A percentile compares a stretch with the other conserved stretches of the same genome.
These are phyloP conservation scores for Pouteria campechiana DNA, from an alignment of 179 eudicot species.

Conservation along the genomic window DNA sequence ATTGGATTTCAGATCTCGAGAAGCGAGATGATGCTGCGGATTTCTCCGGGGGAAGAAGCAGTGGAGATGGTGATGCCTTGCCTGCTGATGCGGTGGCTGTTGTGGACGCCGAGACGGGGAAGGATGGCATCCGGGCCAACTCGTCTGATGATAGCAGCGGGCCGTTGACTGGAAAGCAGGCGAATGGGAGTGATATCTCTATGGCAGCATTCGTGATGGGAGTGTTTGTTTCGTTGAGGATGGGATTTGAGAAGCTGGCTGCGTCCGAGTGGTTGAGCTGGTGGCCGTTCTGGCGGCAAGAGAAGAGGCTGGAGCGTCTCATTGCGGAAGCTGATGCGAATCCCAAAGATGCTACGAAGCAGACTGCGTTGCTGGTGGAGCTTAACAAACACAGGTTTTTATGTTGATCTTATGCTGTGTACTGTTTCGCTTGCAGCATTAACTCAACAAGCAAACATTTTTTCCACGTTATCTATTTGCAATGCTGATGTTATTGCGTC, in stretches of 20 bases:
- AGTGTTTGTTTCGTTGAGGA: conserved; percentile 29
- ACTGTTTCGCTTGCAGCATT: no score
- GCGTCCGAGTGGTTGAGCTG: conserved; percentile 58
- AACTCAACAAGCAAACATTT: no score
- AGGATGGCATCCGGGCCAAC: no score
- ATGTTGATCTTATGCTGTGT: no score
- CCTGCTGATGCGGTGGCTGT: background rate
- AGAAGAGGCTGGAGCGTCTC: conserved; percentile 46
- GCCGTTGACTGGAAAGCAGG: no score
- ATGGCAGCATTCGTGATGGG: conserved; percentile 58
- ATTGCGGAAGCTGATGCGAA: conserved; percentile 69
- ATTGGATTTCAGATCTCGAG: conserved; percentile 3
- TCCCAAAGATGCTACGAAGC: conserved; percentile 63
- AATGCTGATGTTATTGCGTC: no score
- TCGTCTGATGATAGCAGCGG: no score
- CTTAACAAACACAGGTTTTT: conserved; percentile 75
- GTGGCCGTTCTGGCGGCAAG: conserved; percentile 79
- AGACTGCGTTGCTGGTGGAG: conserved; percentile 66
- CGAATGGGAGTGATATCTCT: conserved; percentile 23
- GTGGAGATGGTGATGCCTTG: background rate
- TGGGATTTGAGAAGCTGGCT: conserved; percentile 35
- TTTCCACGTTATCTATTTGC: no score
- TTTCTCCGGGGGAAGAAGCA: background rate
- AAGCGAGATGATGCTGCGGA: conserved; percentile 5
- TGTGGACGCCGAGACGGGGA: conserved; percentile 1